These are phyloP conservation scores for Suhomyces coccinellae DNA, from an alignment of 1,139 yeast genomes.

Conservation along the genomic window DNA sequence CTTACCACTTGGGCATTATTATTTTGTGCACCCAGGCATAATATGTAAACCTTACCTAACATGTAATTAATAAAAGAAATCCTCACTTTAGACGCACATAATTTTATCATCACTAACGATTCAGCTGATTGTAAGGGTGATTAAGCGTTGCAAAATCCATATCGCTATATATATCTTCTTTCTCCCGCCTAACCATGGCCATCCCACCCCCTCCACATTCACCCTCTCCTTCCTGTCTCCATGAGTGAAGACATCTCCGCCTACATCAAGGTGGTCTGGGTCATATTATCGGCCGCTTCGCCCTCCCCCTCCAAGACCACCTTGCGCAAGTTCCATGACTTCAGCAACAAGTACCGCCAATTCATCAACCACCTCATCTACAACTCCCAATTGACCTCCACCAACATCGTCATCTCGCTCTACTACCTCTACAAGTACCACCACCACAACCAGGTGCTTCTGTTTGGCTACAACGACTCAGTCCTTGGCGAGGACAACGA, in stretches of 20 bases:
- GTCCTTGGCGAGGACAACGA: constrained; percentile 10
- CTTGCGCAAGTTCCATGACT: constrained; percentile 13
- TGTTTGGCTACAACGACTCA: constrained; percentile 7
- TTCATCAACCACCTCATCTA: constrained; percentile 24
- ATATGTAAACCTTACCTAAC: constrained; percentile 6
- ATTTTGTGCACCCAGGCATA: constrained; percentile 1
- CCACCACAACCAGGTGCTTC: constrained; percentile 14
- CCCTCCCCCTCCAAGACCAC: constrained; percentile 4
- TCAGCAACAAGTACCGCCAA: constrained; percentile 21
- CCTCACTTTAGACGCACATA: constrained; percentile 7
- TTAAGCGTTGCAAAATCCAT: constrained; percentile 7
- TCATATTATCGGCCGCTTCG: constrained; percentile 10
- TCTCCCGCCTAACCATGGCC: background rate
- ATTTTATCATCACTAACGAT: constrained; percentile 7
- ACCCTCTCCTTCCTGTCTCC: background rate
- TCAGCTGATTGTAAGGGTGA: constrained; percentile 5
- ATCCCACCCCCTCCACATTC: background rate
- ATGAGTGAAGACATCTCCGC: constrained; percentile 8
- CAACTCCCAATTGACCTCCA: constrained; percentile 32
- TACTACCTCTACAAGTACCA: constrained; percentile 33
- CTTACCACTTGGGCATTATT: constrained; percentile 4
- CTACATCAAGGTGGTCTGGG: constrained; percentile 17
- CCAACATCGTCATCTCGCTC: constrained; percentile 33
- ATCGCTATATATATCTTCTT: constrained; percentile 3
- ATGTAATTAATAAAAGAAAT: constrained; percentile 10